phyloP scores from a whole-genome alignment of 139 green algal species.

The Ettlia oleoabundans region DNA sequence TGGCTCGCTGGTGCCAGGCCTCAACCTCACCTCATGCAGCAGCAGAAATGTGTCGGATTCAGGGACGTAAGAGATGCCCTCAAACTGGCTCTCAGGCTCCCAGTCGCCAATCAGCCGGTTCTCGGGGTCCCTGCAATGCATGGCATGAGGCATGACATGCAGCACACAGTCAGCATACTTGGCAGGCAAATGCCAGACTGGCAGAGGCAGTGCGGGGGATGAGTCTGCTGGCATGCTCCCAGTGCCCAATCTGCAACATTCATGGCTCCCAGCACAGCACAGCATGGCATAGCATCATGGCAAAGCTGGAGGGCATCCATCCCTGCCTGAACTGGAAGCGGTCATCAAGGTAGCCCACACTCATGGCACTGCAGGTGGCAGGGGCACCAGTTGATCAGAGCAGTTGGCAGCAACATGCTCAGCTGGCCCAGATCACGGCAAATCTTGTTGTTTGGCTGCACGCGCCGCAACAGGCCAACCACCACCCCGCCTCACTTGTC shows the following conservation, averaged over 20 bases:
- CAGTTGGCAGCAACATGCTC: background rate
- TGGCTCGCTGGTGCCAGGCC: too few relatives aligned
- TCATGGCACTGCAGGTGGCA: background rate
- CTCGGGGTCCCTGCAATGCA: background rate
- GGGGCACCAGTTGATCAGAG: background rate
- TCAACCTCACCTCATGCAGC: slow-evolving; percentile 41
- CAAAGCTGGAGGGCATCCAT: background rate
- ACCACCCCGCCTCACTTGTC: slow-evolving; percentile 21
- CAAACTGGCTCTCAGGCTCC: background rate
- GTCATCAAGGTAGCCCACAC: background rate
- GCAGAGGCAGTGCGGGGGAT: background rate
- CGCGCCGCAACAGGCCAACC: background rate
- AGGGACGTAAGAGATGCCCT: slow-evolving; percentile 36
- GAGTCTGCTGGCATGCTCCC: too few relatives aligned
- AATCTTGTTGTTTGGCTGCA: background rate
- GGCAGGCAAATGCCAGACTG: background rate
- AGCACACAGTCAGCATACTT: too few relatives aligned
- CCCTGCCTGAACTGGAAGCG: background rate
- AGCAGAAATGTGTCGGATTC: slow-evolving; percentile 55
- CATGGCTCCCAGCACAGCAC: background rate
- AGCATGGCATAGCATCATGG: background rate
- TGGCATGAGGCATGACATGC: too few relatives aligned
- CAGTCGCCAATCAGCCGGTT: slow-evolving; percentile 12
- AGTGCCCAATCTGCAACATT: too few relatives aligned
- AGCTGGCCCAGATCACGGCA: background rate